Conservation (phyloP, 768 basidiomycete genomes). For the Pisolithus tinctorius region DNA sequence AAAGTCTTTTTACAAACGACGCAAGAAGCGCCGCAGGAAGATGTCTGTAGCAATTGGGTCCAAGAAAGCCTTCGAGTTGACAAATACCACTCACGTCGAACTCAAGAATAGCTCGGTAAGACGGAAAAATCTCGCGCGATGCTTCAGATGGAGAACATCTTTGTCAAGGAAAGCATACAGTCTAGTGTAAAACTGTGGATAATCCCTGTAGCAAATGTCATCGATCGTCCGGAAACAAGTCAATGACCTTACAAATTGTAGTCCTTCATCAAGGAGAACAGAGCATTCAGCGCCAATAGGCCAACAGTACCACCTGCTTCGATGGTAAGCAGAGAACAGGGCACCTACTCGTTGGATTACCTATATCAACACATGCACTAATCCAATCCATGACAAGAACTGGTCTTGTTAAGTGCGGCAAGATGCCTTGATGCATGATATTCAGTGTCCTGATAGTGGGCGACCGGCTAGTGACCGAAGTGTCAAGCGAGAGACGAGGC, state of each 20-base stretch:
- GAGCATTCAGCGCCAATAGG: conserved; percentile 81
- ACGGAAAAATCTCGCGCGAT: conserved; percentile 92
- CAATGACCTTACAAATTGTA: conserved; percentile 73
- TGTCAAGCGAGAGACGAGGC: conserved; percentile 43
- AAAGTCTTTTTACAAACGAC: conserved; percentile 88
- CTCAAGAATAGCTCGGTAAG: conserved; percentile 85
- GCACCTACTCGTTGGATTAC: conserved; percentile 31
- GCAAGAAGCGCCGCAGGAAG: conserved; percentile 88
- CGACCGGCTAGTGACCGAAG: conserved; percentile 24
- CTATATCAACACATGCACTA: conserved; percentile 73
- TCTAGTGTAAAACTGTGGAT: conserved; percentile 89
- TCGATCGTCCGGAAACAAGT: background rate
- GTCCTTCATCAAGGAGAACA: conserved; percentile 86
- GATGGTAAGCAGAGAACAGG: background rate
- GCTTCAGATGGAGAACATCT: conserved; percentile 84
- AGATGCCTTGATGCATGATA: conserved; percentile 74
- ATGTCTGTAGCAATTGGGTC: conserved; percentile 45
- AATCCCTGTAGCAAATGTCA: conserved; percentile 56
- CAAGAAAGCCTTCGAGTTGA: background rate
- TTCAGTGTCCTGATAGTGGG: conserved; percentile 56
- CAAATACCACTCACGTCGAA: conserved; percentile 64
- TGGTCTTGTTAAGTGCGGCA: conserved; percentile 77
- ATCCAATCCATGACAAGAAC: conserved; percentile 91
- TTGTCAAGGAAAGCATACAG: conserved; percentile 87
- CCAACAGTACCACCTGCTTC: conserved; percentile 72